These are phyloP conservation scores for Emiliania huxleyi DNA, from an alignment of 78 protist species.

Conservation along the genomic window DNA sequence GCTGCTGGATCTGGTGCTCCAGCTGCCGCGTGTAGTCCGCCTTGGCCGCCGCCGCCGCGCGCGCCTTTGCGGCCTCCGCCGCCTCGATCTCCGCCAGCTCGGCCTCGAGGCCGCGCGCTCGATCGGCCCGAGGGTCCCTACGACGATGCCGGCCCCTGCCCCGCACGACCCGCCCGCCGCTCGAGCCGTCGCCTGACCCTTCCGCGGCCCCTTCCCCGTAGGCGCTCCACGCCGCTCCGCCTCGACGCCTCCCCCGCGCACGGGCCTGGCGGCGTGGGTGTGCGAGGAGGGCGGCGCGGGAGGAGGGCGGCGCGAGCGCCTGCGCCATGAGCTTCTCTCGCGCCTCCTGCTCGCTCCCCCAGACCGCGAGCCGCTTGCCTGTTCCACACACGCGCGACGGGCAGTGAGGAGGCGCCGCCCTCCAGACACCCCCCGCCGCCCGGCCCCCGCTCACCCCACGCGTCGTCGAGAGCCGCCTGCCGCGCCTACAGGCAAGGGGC, in stretches of 20 bases:
- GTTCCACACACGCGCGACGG: neutral
- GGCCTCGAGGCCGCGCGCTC: too few relatives aligned
- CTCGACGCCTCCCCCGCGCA: too few relatives aligned
- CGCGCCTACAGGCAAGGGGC: too few relatives aligned
- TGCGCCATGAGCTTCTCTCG: slow-evolving; percentile 2
- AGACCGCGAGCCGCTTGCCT: neutral
- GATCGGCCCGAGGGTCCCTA: too few relatives aligned
- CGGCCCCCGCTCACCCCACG: neutral
- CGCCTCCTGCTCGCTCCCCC: neutral
- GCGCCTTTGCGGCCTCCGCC: neutral
- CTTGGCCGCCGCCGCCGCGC: neutral
- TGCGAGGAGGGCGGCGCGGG: too few relatives aligned
- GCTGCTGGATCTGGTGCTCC: neutral
- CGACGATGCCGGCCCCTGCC: too few relatives aligned
- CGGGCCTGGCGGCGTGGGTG: too few relatives aligned
- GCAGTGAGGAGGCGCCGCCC: neutral
- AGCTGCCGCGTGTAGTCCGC: neutral
- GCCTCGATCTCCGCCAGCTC: neutral
- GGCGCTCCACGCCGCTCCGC: too few relatives aligned
- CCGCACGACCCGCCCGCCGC: too few relatives aligned
- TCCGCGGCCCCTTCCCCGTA: too few relatives aligned
- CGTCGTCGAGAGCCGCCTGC: neutral
- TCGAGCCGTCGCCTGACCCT: too few relatives aligned
- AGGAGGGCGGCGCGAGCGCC: too few relatives aligned
- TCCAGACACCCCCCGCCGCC: neutral